Conservation (phyloP, 495 filamentous ascomycete genomes). For the Astrothelium macrocarpum region DNA sequence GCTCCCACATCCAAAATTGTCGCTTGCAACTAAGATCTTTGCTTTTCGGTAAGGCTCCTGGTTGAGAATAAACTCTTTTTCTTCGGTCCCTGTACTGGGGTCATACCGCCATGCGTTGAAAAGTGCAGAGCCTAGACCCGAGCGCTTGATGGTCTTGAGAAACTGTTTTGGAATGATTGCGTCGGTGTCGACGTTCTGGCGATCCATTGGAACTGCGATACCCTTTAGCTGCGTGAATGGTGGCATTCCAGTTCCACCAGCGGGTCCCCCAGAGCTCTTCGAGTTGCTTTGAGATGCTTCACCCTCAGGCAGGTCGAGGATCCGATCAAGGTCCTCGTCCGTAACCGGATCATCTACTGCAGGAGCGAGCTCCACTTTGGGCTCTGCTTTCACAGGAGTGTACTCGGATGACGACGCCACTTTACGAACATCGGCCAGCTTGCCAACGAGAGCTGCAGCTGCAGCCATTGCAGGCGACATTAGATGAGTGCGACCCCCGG, state of each 20-base stretch:
- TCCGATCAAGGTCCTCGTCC: constrained; percentile 66
- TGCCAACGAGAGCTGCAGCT: constrained; percentile 79
- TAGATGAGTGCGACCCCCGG: constrained; percentile 83
- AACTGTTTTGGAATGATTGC: constrained; percentile 99
- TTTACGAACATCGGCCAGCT: constrained; percentile 82
- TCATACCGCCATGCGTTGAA: constrained; percentile 78
- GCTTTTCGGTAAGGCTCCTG: constrained; percentile 72
- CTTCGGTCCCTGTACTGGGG: constrained; percentile 54
- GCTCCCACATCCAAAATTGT: constrained; percentile 93
- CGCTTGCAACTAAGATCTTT: constrained; percentile 87
- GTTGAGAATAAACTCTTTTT: constrained; percentile 81
- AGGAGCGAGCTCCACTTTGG: constrained; percentile 47
- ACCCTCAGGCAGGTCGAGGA: constrained; percentile 56
- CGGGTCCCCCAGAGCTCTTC: constrained; percentile 39
- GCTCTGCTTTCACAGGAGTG: constrained; percentile 48
- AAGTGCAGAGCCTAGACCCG: constrained; percentile 77
- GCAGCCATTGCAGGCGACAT: constrained; percentile 98
- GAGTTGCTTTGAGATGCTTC: constrained; percentile 57
- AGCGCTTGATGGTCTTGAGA: constrained; percentile 98
- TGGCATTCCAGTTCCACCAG: constrained; percentile 57
- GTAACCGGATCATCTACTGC: constrained; percentile 62
- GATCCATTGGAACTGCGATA: constrained; percentile 78
- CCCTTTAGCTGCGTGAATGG: constrained; percentile 77
- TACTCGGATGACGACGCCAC: constrained; percentile 41
- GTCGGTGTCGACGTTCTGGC: constrained; percentile 89